A percentile compares a stretch with the other conserved stretches of the same genome.
phyloP scores from a whole-genome alignment of 352 stramenopile genomes.

The Phytophthora cryptogea region DNA sequence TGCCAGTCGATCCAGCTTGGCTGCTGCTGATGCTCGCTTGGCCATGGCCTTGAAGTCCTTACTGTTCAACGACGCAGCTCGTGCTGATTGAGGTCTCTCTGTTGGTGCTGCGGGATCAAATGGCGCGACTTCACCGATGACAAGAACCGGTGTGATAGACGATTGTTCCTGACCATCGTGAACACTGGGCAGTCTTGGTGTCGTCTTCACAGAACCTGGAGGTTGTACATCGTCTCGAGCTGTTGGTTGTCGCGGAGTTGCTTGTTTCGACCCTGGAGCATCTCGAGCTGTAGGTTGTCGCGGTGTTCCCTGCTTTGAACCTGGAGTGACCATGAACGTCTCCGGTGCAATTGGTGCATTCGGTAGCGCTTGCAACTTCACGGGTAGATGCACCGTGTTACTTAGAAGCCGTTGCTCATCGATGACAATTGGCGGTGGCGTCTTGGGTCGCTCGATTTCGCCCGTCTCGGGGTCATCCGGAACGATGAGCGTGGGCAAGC shows the following conservation, averaged over 20 bases:
- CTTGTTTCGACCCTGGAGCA: slow-evolving; percentile 21
- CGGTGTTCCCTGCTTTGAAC: slow-evolving; percentile 19
- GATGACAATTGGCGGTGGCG: slow-evolving; percentile 46
- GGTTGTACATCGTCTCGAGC: slow-evolving; percentile 10
- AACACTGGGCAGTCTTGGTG: slow-evolving; percentile 7
- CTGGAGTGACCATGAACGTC: slow-evolving; percentile 10
- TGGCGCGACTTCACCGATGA: slow-evolving; percentile 4
- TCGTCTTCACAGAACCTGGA: slow-evolving; percentile 17
- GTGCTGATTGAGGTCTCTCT: slow-evolving; percentile 6
- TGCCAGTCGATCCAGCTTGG: slow-evolving; percentile 61
- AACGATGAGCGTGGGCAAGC: slow-evolving; percentile 66
- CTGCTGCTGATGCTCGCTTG: slow-evolving; percentile 42
- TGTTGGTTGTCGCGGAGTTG: slow-evolving; percentile 11
- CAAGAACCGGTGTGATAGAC: slow-evolving; percentile 3
- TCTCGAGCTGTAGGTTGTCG: slow-evolving; percentile 17
- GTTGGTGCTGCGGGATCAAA: not conserved
- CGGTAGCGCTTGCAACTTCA: slow-evolving; percentile 23
- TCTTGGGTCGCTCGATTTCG: slow-evolving; percentile 68
- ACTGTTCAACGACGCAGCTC: slow-evolving; percentile 35
- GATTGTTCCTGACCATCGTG: slow-evolving; percentile 5
- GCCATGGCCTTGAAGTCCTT: slow-evolving; percentile 63
- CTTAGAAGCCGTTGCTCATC: slow-evolving; percentile 31
- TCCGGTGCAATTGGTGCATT: slow-evolving; percentile 27
- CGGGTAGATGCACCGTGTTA: slow-evolving; percentile 21
- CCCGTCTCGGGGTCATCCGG: slow-evolving; percentile 69